phyloP scores from a whole-genome alignment of 208 protist species.

The Zelonia costaricensis region DNA sequence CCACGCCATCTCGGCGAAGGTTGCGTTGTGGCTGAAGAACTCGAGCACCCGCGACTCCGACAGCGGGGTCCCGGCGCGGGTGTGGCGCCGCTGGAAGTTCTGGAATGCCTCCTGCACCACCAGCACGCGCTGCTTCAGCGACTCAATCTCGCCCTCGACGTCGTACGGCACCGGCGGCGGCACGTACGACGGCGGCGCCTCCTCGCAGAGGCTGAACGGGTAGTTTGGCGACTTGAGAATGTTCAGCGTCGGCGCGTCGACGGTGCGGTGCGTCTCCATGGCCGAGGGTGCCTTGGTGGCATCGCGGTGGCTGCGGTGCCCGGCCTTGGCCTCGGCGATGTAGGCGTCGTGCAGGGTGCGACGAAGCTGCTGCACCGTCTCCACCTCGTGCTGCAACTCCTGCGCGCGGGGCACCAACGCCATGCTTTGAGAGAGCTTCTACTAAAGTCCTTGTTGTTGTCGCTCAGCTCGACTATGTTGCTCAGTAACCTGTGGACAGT shows the following conservation, averaged over 20 bases:
- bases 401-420: conserved; percentile 33
- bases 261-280: conserved; percentile 53
- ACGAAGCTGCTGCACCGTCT: conserved; percentile 43
- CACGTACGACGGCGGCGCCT: conserved; percentile 75
- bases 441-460: too few species aligned
- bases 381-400: conserved; percentile 39
- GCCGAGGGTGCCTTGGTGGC: conserved; percentile 8
- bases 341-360: conserved; percentile 48
- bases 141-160: conserved; percentile 54
- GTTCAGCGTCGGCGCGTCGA: conserved; percentile 62
- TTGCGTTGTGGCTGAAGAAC: conserved; percentile 47
- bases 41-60: conserved; percentile 40
- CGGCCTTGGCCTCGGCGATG: conserved; percentile 30
- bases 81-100: conserved; percentile 21
- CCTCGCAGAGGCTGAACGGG: conserved; percentile 81
- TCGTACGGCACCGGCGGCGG: conserved; percentile 80
- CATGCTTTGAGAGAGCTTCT: too few species aligned
- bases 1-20: conserved; percentile 69
- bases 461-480: too few species aligned
- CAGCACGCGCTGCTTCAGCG: conserved; percentile 53
- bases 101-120: conserved; percentile 59
- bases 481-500: too few species aligned
- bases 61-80: conserved; percentile 8
- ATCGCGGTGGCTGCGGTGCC: not conserved
- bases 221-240: conserved; percentile 78